phyloP scores from a whole-genome alignment of 495 filamentous ascomycete species.

The Friedmanniomyces endolithicus region DNA sequence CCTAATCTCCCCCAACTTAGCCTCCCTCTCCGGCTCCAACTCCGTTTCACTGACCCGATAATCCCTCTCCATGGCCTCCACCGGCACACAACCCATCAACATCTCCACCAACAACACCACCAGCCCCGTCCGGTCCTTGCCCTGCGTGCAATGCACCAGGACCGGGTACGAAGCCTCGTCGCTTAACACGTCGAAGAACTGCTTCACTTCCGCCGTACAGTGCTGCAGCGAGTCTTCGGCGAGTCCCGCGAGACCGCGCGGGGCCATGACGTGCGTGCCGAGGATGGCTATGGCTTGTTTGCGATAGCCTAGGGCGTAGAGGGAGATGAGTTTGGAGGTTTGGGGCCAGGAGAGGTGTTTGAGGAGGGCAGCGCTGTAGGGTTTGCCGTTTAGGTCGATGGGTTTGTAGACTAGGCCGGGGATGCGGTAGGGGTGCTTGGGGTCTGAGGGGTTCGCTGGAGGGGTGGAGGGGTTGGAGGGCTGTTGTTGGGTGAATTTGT shows the following conservation, averaged over 20 bases:
- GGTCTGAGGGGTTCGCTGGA: neutral
- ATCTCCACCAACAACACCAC: conserved; percentile 53
- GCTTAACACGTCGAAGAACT: conserved; percentile 42
- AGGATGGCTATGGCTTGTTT: conserved; percentile 55
- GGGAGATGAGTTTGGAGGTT: conserved; percentile 44
- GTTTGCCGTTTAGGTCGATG: conserved; percentile 61
- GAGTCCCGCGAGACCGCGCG: conserved; percentile 53
- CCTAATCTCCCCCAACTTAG: conserved; percentile 53
- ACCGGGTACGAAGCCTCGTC: conserved; percentile 41
- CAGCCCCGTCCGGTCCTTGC: conserved; percentile 76
- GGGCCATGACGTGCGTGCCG: conserved; percentile 53
- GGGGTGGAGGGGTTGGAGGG: conserved; percentile 24
- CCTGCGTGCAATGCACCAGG: conserved; percentile 73
- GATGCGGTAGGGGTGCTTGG: conserved; percentile 40
- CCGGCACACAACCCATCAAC: conserved; percentile 39
- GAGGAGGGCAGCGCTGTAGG: conserved; percentile 56
- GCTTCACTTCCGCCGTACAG: conserved; percentile 48
- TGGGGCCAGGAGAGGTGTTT: conserved; percentile 55
- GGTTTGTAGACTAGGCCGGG: conserved; percentile 45
- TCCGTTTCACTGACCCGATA: conserved; percentile 52
- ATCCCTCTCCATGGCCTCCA: conserved; percentile 48
- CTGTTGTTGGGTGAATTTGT: conserved; percentile 44
- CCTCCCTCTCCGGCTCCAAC: conserved; percentile 46
- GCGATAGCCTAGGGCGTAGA: conserved; percentile 54
- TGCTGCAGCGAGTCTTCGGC: conserved; percentile 52